Evolutionary conservation across 805 yeast genomes (phyloP), one percentile per base, ranked within the genome.

Genomic region (Lipomyces lipofer): DNA sequence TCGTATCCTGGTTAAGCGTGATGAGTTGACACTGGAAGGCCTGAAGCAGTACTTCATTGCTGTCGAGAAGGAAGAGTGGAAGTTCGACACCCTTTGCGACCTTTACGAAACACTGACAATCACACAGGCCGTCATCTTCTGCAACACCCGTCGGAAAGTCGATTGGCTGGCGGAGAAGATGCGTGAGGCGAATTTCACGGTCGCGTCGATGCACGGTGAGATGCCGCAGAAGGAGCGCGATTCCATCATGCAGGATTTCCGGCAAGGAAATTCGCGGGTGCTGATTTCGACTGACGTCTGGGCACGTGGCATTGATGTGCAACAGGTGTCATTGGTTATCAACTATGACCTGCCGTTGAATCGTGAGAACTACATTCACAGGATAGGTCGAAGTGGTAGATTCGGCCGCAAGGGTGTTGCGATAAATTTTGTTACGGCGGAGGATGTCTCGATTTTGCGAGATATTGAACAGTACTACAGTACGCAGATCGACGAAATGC

Each of bases 321-420:
- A 91, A 77, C 98, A 91, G 76, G 96, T 91, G 54, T 89, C 96
- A 29, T 79, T 92, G 64, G 98, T 91, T 61, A 88, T 91, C 63
- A 91, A 91, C 79, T 91, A 89, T 76, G 98, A 91, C 73, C 75
- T 91, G 66, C 97, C 97, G 42, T 78, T 82, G 64, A 86, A 85
- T 77, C 83, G 86, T 73, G 97, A 91, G 74, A 91, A 88, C 78
- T 92, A 94, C 73, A 86, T 92, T 68, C 99, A 92, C 77, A 83
- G 99, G 77, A 95, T 92, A 68, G 99, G 99, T 73, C 84, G 99
- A 77, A 88, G 95, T 66, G 99, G 99, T 69, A 85, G 99, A 74
- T 92, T 92, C 78, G 99, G 99, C 71, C 83, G 99, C 74, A 92
- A 91, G 77, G 99, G 99, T 78, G 92, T 88, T 60, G 97, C 98